Evolutionary conservation across 176 grass and related monocot species (phyloP).

Genomic region (Thinopyrum elongatum): DNA sequence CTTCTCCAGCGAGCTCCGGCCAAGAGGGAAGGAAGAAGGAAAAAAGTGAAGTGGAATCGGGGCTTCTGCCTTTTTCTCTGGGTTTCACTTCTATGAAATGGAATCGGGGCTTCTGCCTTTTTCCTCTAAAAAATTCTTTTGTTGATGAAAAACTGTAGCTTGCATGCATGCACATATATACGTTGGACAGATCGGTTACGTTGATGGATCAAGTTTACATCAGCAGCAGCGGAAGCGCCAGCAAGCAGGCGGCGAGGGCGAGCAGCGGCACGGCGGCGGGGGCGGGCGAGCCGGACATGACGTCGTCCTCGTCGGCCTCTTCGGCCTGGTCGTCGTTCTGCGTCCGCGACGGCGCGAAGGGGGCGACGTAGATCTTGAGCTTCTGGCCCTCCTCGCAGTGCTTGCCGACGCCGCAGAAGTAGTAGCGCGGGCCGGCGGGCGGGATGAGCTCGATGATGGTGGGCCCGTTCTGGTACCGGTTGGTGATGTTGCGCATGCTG

Average conservation of each 20-base stretch:
- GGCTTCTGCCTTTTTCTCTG: no score
- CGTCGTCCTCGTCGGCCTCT: no score
- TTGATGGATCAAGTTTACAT: neutral
- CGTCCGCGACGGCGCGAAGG: neutral
- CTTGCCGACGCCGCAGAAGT: slow-evolving; percentile 73
- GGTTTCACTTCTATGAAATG: no score
- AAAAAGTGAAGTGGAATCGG: no score
- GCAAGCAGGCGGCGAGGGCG: slow-evolving; percentile 3
- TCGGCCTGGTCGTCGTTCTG: neutral
- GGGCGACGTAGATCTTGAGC: slow-evolving; percentile 60
- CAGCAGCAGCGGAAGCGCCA: neutral
- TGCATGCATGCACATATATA: no score
- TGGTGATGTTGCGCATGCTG: slow-evolving; percentile 58
- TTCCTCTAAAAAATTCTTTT: no score
- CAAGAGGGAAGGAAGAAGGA: no score
- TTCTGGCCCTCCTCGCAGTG: slow-evolving; percentile 87
- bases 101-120: no score
- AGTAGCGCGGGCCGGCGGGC: slow-evolving; percentile 52
- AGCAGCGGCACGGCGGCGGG: neutral
- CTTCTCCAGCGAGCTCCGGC: no score
- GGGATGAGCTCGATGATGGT: slow-evolving; percentile 68
- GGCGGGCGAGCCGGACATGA: neutral
- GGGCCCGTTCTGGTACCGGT: slow-evolving; percentile 52
- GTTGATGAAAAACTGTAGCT: no score
- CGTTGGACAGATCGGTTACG: neutral